These are phyloP conservation scores for Pyrenophora seminiperda DNA, from an alignment of 2,329 filamentous ascomycete species.

Conservation along the genomic window DNA sequence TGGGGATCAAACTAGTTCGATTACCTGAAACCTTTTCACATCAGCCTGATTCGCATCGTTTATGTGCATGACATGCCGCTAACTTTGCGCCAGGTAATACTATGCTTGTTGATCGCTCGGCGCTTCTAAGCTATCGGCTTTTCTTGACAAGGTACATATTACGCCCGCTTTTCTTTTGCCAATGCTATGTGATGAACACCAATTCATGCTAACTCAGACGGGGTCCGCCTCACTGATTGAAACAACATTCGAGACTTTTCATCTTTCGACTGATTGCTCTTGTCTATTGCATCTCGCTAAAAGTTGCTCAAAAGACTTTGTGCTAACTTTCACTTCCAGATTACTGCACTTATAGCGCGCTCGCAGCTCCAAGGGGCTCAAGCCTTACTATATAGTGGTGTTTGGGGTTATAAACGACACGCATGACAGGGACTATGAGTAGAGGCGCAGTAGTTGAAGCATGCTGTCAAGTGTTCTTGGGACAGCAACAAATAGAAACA, in stretches of 20 bases:
- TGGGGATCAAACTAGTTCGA: constrained; percentile 48
- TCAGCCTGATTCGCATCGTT: constrained; percentile 1
- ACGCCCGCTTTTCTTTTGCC: constrained; percentile 3
- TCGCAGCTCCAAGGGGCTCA: too few relatives aligned
- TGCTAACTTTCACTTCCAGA: constrained; percentile 13
- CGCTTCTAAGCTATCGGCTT: not conserved
- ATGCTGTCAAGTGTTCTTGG: too few relatives aligned
- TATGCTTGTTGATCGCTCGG: not conserved
- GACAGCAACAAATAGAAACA: too few relatives aligned
- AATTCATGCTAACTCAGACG: constrained; percentile 49
- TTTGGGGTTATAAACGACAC: too few relatives aligned
- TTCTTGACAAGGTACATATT: constrained; percentile 18
- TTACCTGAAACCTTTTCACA: constrained; percentile 41
- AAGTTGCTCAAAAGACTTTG: not conserved
- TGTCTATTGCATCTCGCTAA: constrained; percentile 1
- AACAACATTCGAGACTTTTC: constrained; percentile 46
- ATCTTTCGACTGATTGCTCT: constrained; percentile 47
- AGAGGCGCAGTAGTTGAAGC: too few relatives aligned
- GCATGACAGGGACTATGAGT: too few relatives aligned
- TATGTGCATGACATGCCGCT: constrained; percentile 9
- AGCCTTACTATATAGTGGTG: too few relatives aligned
- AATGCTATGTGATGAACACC: constrained; percentile 42
- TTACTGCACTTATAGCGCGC: not conserved
- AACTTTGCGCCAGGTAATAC: constrained; percentile 18
- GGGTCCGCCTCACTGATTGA: constrained; percentile 42